Percentiles rank a stretch among this genome's conserved stretches.
Evolutionary conservation across 2,329 filamentous ascomycete species (phyloP).

Genomic region (Penicillium thymicola): DNA sequence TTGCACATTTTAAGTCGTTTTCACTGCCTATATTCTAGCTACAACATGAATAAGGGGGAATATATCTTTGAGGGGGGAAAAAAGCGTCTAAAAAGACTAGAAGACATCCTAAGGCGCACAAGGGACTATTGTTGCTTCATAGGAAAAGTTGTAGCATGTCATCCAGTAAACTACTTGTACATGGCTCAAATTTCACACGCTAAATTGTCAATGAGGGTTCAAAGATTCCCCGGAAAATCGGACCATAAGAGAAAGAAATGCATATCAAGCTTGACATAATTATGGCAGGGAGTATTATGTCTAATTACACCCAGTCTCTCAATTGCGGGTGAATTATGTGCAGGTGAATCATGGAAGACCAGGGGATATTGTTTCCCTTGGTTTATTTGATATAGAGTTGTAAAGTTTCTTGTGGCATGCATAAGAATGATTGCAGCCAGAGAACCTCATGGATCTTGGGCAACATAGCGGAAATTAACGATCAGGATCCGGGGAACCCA

Average conservation of each 20-base stretch:
- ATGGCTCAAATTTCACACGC: neutral
- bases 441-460: too few relatives aligned
- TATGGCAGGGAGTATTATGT: neutral
- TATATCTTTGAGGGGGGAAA: too few relatives aligned
- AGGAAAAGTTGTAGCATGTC: neutral
- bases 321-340: neutral
- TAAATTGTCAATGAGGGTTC: neutral
- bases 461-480: neutral
- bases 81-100: too few relatives aligned
- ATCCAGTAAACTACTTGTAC: neutral
- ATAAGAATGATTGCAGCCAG: neutral
- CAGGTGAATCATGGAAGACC: neutral
- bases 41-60: too few relatives aligned
- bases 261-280: neutral
- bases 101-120: too few relatives aligned
- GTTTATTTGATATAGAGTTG: neutral
- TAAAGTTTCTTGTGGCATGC: neutral
- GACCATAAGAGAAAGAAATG: neutral
- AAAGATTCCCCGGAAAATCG: neutral
- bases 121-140: too few relatives aligned
- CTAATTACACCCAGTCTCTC: neutral
- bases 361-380: neutral
- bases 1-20: too few relatives aligned
- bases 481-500: neutral
- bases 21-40: too few relatives aligned